Evolutionary conservation across 495 filamentous ascomycete genomes (phyloP), one percentile per base, ranked within the genome.

Genomic region (Annulohypoxylon nitens): DNA sequence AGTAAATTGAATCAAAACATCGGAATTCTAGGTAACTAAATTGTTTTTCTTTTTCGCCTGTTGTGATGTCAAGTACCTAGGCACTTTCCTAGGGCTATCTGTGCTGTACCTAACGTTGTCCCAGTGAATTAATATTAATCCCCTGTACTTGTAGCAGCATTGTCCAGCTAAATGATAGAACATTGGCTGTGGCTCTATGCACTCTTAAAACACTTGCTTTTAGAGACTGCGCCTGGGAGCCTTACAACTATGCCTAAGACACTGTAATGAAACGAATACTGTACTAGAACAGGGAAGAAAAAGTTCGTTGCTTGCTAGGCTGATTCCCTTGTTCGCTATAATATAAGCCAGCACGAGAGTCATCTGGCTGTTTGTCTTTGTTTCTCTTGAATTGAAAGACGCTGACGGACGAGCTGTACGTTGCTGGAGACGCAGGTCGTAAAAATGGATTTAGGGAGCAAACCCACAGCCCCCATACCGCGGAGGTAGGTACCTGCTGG

Each of bases 401-500:
- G 9, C 30, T 66, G 39, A 45, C 26, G 25, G 63, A 58, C 12
- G 25, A 48, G 14, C 47, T 66, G 39, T 25, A 25, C 33, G n/a
- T 23, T 16, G 54, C 18, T 67, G 10, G 20, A n/a, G 41, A 60
- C 25, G 8, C n/a, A 50, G n/a, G 43, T 33, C 41, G 25, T 34
- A 30, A 14, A 26, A 23, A 36, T 54, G 61, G 20, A 39, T 54
- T 55, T 26, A 12, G 34, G 25, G 34, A 41, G 18, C 8, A 54
- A 47, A 12, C 59, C 23, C 48, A 51, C 48, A 47, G 39, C 25
- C 41, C 20, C 12, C 20, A 16, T 47, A 18, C 50, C 39, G 4
- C 12, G 36, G 36, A 9, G 8, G 36, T 39, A 39, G 39, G 39
- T 43, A 47, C 43, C n/a, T 30, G 12, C 34, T 33, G 41, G 43